Conservation (phyloP, 129 eudicot species). For the Glebionis coronaria region DNA sequence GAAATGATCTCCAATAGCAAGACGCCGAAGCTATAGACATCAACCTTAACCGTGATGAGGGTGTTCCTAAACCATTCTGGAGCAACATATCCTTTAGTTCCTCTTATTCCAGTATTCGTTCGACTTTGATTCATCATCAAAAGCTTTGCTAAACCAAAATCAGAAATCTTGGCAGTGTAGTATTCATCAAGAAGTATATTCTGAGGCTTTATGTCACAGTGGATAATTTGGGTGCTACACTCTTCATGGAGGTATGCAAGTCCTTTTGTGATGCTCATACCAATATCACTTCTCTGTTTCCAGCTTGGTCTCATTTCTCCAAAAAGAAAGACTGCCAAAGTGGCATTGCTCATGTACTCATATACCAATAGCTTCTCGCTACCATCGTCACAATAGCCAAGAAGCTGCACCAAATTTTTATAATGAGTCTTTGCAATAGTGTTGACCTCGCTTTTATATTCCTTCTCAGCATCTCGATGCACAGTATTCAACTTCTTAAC, state of each 20-base stretch:
- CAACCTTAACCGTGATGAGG: neutral
- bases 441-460: constrained; percentile 41
- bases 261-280: neutral
- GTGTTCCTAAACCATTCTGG: constrained; percentile 9
- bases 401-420: constrained; percentile 48
- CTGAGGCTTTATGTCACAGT: constrained; percentile 3
- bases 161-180: neutral
- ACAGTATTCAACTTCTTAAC: constrained; percentile 37
- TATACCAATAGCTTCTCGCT: constrained; percentile 38
- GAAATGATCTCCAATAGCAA: neutral
- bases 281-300: constrained; percentile 23
- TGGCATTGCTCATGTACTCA: constrained; percentile 52
- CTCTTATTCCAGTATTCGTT: neutral
- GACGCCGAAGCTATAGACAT: neutral
- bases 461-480: constrained; percentile 31
- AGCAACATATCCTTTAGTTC: neutral
- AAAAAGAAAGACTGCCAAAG: constrained; percentile 37
- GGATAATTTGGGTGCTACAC: neutral
- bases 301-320: constrained; percentile 32
- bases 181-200: neutral
- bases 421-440: constrained; percentile 47
- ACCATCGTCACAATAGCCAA: constrained; percentile 46
- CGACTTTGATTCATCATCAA: neutral
- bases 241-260: constrained; percentile 1
- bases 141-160: neutral